phyloP scores from a whole-genome alignment of 2,329 filamentous ascomycete genomes.

The Sarocladium brachiariae region DNA sequence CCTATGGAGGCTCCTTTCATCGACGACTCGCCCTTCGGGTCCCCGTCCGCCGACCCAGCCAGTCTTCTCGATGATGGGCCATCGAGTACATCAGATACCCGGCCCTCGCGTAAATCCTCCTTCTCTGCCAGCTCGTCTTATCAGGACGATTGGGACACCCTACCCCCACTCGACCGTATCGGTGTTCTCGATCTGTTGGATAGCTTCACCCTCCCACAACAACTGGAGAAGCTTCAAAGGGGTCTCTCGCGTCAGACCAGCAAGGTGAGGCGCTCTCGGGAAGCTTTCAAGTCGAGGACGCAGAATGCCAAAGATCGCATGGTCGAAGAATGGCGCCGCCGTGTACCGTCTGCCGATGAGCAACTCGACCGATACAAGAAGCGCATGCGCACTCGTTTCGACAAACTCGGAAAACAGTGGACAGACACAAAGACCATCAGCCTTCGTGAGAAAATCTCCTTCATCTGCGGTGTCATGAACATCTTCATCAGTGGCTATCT shows the following conservation, averaged over 20 bases:
- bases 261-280: slow-evolving; percentile 75
- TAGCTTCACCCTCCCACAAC: slow-evolving; percentile 83
- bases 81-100: slow-evolving; percentile 23
- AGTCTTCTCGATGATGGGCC: slow-evolving; percentile 26
- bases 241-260: slow-evolving; percentile 77
- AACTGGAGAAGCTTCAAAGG: slow-evolving; percentile 83
- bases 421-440: slow-evolving; percentile 86
- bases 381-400: slow-evolving; percentile 83
- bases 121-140: slow-evolving; percentile 82
- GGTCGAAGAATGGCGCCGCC: slow-evolving; percentile 85
- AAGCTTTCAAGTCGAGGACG: slow-evolving; percentile 70
- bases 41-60: slow-evolving; percentile 36
- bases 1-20: background rate
- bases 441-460: slow-evolving; percentile 85
- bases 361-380: slow-evolving; percentile 85
- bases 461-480: slow-evolving; percentile 93
- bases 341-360: slow-evolving; percentile 81
- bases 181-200: slow-evolving; percentile 91
- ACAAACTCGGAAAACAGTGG: slow-evolving; percentile 78
- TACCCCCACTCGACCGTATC: slow-evolving; percentile 82
- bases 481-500: slow-evolving; percentile 95
- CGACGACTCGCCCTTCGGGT: slow-evolving; percentile 15
- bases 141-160: slow-evolving; percentile 80
- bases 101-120: slow-evolving; percentile 68
- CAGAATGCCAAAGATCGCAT: slow-evolving; percentile 79